Percentiles rank a stretch among this genome's conserved stretches.
Evolutionary conservation across 192 early-diverging fungal species (phyloP).

Genomic region (Backusella australiensis): DNA sequence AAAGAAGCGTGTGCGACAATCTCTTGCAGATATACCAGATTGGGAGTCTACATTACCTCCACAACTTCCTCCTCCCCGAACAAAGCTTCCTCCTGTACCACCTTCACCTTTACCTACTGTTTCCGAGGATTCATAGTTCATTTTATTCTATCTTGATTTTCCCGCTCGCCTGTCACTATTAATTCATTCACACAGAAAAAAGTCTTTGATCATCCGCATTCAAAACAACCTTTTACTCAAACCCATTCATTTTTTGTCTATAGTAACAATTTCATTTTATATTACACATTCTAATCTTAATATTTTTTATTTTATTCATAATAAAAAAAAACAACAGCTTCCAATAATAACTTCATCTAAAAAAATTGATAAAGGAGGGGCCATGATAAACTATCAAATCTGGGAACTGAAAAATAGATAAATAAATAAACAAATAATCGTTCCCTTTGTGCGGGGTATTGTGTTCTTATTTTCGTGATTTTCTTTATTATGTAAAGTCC

Average conservation of each 20-base stretch:
- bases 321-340: not conserved
- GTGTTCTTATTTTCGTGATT: not conserved
- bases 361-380: not conserved
- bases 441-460: not conserved
- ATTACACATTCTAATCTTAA: not conserved
- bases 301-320: not conserved
- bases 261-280: not conserved
- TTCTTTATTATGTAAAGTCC: not conserved
- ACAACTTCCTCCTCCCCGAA: conserved; percentile 27
- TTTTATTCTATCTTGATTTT: not conserved
- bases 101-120: conserved; percentile 1
- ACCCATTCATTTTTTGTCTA: conserved; percentile 2
- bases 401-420: not conserved
- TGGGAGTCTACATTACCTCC: conserved; percentile 27
- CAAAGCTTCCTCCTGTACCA: conserved; percentile 24
- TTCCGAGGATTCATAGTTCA: not conserved
- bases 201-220: not conserved
- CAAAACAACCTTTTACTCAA: not conserved
- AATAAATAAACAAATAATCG: not conserved
- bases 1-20: not conserved
- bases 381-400: not conserved
- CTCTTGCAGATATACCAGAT: conserved; percentile 20
- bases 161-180: not conserved
- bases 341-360: not conserved
- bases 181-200: not conserved